These are phyloP conservation scores for Umbilicus rupestris DNA, from an alignment of 164 flowering plant species.

Conservation along the genomic window DNA sequence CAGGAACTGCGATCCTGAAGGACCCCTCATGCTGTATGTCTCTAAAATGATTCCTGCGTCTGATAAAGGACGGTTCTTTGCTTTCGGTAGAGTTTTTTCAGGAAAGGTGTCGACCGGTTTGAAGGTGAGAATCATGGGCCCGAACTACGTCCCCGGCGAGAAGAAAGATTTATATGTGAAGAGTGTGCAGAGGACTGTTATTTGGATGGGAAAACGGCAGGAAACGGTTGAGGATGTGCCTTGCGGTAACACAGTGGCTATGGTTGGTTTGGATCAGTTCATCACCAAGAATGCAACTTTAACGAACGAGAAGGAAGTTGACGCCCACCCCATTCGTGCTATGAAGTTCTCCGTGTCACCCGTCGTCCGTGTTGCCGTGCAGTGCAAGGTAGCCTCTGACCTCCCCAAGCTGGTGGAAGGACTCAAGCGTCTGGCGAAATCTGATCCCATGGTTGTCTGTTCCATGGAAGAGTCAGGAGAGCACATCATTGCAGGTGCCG, in stretches of 20 bases:
- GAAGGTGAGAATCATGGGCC: not conserved
- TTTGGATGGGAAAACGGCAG: too few species aligned
- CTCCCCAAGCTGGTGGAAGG: not conserved
- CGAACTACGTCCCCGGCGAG: not conserved
- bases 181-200: too few species aligned
- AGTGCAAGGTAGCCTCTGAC: not conserved
- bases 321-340: not conserved
- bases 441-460: not conserved
- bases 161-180: too few species aligned
- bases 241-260: not conserved
- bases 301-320: not conserved
- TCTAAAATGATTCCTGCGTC: too few species aligned
- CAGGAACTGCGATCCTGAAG: not conserved
- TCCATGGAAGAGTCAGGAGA: not conserved
- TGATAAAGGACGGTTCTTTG: not conserved
- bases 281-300: not conserved
- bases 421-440: not conserved
- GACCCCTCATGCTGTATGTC: not conserved
- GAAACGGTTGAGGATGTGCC: too few species aligned
- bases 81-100: not conserved
- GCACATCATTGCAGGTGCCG: slow-evolving; percentile 1
- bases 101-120: not conserved
- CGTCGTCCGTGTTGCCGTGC: too few species aligned
- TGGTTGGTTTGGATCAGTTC: not conserved
- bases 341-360: not conserved